Base-by-base conservation (phyloP, 2,329 filamentous ascomycete genomes). In the Colletotrichum orchidophilum region DNA sequence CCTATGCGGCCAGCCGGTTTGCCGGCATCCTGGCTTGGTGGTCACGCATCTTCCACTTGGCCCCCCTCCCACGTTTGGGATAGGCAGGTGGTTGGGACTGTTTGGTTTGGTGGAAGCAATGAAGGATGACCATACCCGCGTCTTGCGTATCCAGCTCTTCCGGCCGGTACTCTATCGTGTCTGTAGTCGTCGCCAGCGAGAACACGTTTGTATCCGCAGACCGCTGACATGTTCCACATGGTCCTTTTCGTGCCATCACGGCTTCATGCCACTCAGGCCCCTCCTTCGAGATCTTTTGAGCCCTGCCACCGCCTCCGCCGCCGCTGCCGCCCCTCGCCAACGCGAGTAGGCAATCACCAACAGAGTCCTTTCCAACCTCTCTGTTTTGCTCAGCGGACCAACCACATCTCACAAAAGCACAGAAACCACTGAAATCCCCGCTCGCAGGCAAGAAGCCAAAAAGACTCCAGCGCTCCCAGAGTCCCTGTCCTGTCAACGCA, bases 1-100 rank as follows among this genome's bases (percentile, higher is more conserved):
- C 15, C 29, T 29, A 24, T 18, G 24, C 57, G 24, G 33, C 33
- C 39, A 60, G 33, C 33, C 57, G 39, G 6, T 1, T 8, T 49
- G 39, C 57, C 15, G 26, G 26, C 26, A 60, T 26, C 35, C 39
- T 42, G 39, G 57, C 9, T 13, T 13, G 50, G 21, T 2, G 39
- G 11, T 21, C 39, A 29, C 57, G 24, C n/a, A 35, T 49, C 35
- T 42, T 18, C 13, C 7, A 53, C 50, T 39, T 5, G 11, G 18
- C 18, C 9, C 29, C 31, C 49, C 54, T 33, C 59, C 60, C 60
- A 63, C 29, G 60, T 64, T 52, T 52, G n/a, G 35, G 27, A 53
- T 21, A 29, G 53, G 39, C 26, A 70, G 60, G 54, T 69, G 54
- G 42, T 26, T 60, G 12, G 3, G 21, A 24, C 7, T n/a, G n/a